Conservation (phyloP, 768 basidiomycete species). For the Symmetrospora coprosmae region DNA sequence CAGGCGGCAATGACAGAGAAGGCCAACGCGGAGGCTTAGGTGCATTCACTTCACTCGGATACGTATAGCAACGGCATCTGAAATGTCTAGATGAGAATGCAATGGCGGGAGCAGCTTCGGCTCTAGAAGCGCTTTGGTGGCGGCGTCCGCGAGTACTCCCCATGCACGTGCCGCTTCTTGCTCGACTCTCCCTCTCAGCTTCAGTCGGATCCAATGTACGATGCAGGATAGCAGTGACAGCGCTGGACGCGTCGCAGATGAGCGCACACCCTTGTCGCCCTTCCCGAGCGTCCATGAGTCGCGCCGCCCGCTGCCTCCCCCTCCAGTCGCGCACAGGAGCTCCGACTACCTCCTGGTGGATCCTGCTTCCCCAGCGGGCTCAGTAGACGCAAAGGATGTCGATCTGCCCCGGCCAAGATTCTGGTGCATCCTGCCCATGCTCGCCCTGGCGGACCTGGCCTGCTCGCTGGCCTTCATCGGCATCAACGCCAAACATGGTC, state of each 20-base stretch:
- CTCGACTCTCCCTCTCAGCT: too few species aligned
- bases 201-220: too few species aligned
- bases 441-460: neutral
- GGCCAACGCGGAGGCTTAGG: slow-evolving; percentile 17
- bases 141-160: too few species aligned
- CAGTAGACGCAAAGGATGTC: neutral
- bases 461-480: neutral
- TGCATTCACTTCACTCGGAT: too few species aligned
- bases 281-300: too few species aligned
- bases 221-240: too few species aligned
- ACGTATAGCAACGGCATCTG: too few species aligned
- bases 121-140: too few species aligned
- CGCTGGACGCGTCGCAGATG: neutral
- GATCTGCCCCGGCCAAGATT: slow-evolving; percentile 1
- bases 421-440: slow-evolving; percentile 1
- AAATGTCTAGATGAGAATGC: too few species aligned
- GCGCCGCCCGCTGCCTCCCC: neutral
- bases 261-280: neutral
- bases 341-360: slow-evolving; percentile 18
- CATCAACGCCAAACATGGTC: neutral
- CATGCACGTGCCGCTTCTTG: too few species aligned
- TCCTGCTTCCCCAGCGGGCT: too few species aligned
- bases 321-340: neutral
- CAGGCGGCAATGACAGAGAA: slow-evolving; percentile 27
- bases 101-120: too few species aligned